Base-by-base conservation (phyloP, 139 green algal species). In the Spirogloea muscicola region DNA sequence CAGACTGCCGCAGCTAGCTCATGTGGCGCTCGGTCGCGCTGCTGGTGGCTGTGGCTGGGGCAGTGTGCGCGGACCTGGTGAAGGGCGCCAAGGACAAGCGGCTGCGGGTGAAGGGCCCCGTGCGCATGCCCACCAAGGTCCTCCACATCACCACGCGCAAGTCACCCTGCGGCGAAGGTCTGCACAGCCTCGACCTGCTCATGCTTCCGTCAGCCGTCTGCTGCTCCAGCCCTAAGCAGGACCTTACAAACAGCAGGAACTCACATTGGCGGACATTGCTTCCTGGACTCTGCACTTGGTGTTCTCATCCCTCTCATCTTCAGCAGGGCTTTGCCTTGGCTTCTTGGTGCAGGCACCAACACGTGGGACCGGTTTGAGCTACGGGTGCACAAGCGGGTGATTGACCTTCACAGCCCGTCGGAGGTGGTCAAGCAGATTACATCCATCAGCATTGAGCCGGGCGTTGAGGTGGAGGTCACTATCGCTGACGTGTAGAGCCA, bases 361-460 rank as follows among this genome's bases (percentile, higher is more conserved):
- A 99, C 95, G 59, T 99, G 83, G 80, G 94, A 99, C 80, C 75
- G 87, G 57, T 96, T 96, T 66, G 91, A 98, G 89, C 92, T 98
- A 90, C 85, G 93, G 49, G 94, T 99, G 79, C 94, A 99, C 91
- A 99, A 99, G 91, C 88, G 95, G 63, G 80, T 99, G 44, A 98
- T 99, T 77, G 94, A 99, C 89, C 80, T 99, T 85, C 90, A 96
- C 88, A 95, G 89, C 29, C 93, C 94, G 46, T 90, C 90, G 39
- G 95, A 99, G 78, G 93, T 98, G 16, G 94, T 99, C 16, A 98
- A 98, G 90, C 91, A 98, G 88, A 98, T 99, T 85, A 97, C 94
- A 29, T 96, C 89, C 78, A 97, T 98, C 87, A 90, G 81, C 82
- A 97, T 98, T 66, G 94, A 98, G 89, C 94, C 94, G 43, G 94